Conservation (phyloP, 176 grass and related monocot genomes). For the Zoysia pacifica region DNA sequence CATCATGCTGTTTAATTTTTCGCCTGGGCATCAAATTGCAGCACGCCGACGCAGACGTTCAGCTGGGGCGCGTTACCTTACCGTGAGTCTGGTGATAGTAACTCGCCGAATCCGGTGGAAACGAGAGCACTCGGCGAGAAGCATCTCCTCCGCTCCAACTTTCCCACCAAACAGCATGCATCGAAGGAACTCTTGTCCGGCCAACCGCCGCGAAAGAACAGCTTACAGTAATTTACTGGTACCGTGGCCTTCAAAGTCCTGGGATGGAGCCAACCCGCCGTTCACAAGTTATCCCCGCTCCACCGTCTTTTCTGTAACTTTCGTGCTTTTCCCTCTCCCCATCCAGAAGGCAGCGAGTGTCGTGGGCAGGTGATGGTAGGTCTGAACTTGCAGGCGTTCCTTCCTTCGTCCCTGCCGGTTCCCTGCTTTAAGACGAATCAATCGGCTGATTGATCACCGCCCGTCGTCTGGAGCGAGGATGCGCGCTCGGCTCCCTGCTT, state of each 20-base stretch:
- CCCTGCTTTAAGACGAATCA: background rate
- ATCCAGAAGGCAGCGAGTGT: background rate
- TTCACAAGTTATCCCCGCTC: background rate
- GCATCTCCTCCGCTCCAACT: background rate
- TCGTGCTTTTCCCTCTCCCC: background rate
- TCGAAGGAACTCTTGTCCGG: background rate
- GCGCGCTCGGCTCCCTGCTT: conserved; percentile 18
- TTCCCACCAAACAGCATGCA: conserved; percentile 23
- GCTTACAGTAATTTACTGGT: background rate
- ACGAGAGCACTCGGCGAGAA: background rate
- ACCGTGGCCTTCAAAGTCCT: too few species aligned
- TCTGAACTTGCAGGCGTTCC: conserved; percentile 24
- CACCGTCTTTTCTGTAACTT: background rate
- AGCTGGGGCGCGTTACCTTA: background rate
- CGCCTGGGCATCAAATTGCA: too few species aligned
- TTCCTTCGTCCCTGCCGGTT: background rate
- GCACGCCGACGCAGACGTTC: background rate
- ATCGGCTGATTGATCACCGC: background rate
- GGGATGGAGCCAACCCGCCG: background rate
- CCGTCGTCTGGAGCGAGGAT: conserved; percentile 7
- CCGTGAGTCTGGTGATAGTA: background rate
- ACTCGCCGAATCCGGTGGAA: conserved; percentile 1
- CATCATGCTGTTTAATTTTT: too few species aligned
- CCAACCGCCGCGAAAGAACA: background rate
- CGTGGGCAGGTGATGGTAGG: conserved; percentile 36